Base-by-base conservation (phyloP, 495 filamentous ascomycete species). In the Lindgomyces ingoldianus region DNA sequence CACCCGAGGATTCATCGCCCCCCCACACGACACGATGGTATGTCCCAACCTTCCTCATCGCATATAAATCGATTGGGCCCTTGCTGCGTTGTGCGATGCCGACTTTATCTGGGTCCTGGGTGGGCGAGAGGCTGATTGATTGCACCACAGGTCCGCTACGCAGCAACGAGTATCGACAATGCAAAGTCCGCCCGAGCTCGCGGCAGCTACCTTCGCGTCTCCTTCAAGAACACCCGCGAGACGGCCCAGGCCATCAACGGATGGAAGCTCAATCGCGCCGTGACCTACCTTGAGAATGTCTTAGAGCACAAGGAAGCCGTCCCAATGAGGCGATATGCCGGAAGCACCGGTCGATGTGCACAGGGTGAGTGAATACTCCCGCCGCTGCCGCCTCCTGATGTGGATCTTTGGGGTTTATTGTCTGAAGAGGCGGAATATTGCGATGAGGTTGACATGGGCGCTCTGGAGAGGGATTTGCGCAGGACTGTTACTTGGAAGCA, bases 211-310 rank as follows among this genome's bases (percentile, higher is more conserved):
- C 91, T 99, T 70, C 93, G 94, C 74, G 92, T 96, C 76, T 94
- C 89, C 72, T 97, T 96, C 89, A 98, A 98, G 87, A 98, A 98
- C 87, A 97, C 94, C 79, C 91, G 93, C 76, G 95, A 99, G 84
- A 96, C 94, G 68, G 95, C 94, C 60, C 93, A 97, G 83, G 92
- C 93, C 67, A 92, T 98, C 87, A 97, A 91, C 81, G 93, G 94
- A 80, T 96, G 93, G 94, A 98, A 98, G 85, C 83, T 98, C 74
- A 82, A 88, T 79, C 94, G 94, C 75, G 95, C 94, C 68, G 81
- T 96, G 71, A 85, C 83, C 74, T 99, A 93, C 87, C 88, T 99
- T 76, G 91, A 94, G 82, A 97, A 98, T 79, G 94, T 99, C 70
- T 85, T 87, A 77, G 87, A 88, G 79, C 90, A 98, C 83, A 88